These are phyloP conservation scores for Melastoma candidum DNA, from an alignment of 441 rosid species.

Conservation along the genomic window DNA sequence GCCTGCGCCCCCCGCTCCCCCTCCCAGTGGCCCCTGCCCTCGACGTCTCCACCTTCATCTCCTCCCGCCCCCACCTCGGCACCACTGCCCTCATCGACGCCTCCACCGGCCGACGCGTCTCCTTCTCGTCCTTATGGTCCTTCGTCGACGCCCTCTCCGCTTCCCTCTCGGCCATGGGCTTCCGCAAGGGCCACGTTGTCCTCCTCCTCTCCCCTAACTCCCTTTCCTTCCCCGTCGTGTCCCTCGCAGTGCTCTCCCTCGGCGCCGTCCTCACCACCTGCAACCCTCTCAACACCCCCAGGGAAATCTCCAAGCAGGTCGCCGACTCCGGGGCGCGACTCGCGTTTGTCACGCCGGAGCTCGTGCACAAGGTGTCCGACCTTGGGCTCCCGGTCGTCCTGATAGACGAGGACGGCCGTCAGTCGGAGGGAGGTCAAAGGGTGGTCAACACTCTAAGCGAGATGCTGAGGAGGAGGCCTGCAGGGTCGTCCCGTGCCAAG, in stretches of 20 bases:
- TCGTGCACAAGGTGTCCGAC: slow-evolving; percentile 40
- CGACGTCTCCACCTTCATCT: slow-evolving; percentile 72
- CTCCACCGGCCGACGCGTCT: slow-evolving; percentile 47
- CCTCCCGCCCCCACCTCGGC: slow-evolving; percentile 72
- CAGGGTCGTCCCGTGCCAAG: slow-evolving; percentile 33
- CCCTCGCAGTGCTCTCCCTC: slow-evolving; percentile 72
- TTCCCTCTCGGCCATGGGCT: slow-evolving; percentile 44
- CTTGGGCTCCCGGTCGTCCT: slow-evolving; percentile 37
- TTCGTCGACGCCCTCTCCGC: slow-evolving; percentile 64
- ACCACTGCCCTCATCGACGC: slow-evolving; percentile 80
- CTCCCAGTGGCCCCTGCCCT: slow-evolving; percentile 45
- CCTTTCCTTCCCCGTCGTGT: slow-evolving; percentile 60
- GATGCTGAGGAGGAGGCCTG: slow-evolving; percentile 33
- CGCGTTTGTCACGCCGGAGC: slow-evolving; percentile 45
- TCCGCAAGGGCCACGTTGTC: slow-evolving; percentile 71
- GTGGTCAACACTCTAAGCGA: slow-evolving; percentile 32
- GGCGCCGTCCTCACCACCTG: slow-evolving; percentile 91
- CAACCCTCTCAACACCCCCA: slow-evolving; percentile 67
- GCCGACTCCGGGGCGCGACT: slow-evolving; percentile 47
- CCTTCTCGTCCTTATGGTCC: slow-evolving; percentile 62
- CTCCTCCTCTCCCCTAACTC: slow-evolving; percentile 82
- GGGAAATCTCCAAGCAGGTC: slow-evolving; percentile 53
- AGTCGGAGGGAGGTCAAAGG: neutral
- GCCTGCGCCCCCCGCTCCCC: slow-evolving; percentile 54
- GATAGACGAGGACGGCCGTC: slow-evolving; percentile 26